A percentile compares a stretch with the other conserved stretches of the same genome.
phyloP scores from a whole-genome alignment of 169 alveolate species.

The Toxoplasma gondii region DNA sequence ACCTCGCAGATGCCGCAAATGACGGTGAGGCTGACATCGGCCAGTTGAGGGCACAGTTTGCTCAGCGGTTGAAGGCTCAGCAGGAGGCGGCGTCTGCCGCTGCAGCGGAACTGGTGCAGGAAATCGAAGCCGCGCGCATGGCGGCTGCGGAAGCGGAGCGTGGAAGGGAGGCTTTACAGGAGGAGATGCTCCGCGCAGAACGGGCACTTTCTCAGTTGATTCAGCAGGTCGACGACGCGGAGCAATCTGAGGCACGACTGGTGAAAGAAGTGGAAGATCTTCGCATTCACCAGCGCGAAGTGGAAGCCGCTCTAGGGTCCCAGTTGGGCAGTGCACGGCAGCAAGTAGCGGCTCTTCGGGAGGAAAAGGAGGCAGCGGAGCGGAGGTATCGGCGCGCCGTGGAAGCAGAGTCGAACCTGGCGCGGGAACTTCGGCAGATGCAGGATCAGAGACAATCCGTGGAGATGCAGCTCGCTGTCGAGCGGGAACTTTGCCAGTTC shows the following conservation, averaged over 20 bases:
- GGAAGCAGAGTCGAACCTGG: not conserved
- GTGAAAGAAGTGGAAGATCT: not conserved
- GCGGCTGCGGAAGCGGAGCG: not conserved
- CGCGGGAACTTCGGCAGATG: not conserved
- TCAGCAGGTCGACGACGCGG: not conserved
- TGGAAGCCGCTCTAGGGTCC: not conserved
- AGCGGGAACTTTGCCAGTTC: not conserved
- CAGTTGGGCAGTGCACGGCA: not conserved
- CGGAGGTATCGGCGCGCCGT: not conserved
- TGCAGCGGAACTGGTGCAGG: not conserved
- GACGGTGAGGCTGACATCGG: not conserved
- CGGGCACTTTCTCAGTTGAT: not conserved
- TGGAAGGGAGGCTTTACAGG: not conserved
- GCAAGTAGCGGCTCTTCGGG: not conserved
- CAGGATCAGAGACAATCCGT: not conserved
- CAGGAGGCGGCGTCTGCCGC: not conserved
- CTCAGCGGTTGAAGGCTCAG: not conserved
- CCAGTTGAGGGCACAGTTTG: constrained; percentile 4
- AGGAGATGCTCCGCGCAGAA: not conserved
- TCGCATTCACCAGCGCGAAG: not conserved
- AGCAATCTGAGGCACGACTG: not conserved
- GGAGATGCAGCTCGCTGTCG: not conserved
- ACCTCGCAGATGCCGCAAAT: not conserved
- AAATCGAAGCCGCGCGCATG: not conserved
- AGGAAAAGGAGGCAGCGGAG: not conserved